These are phyloP conservation scores for Chlorophyllum brunneum DNA, from an alignment of 768 basidiomycete genomes.

Conservation along the genomic window DNA sequence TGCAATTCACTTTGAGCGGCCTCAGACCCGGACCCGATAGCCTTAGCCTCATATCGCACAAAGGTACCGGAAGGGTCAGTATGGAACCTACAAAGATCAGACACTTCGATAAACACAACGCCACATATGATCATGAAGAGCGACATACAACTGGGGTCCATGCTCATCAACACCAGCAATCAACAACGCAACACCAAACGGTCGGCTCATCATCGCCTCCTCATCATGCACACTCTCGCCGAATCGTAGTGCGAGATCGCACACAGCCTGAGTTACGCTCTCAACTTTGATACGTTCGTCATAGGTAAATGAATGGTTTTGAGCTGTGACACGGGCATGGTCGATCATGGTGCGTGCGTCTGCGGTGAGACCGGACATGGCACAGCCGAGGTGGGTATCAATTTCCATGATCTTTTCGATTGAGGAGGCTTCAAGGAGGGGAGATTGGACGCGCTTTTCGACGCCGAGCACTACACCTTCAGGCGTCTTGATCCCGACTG, in stretches of 20 bases:
- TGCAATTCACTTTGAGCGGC: slow-evolving; percentile 96
- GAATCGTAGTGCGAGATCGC: slow-evolving; percentile 93
- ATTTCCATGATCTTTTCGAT: slow-evolving; percentile 99
- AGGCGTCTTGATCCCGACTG: slow-evolving; percentile 89
- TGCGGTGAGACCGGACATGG: slow-evolving; percentile 96
- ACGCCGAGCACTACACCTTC: slow-evolving; percentile 92
- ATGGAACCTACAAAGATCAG: slow-evolving; percentile 63
- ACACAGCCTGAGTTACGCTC: slow-evolving; percentile 96
- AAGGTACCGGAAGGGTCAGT: slow-evolving; percentile 99
- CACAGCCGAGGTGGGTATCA: slow-evolving; percentile 92
- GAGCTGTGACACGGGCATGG: slow-evolving; percentile 94
- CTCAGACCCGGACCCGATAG: slow-evolving; percentile 97
- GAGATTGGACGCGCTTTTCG: slow-evolving; percentile 98
- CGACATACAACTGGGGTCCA: slow-evolving; percentile 87
- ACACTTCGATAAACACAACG: not conserved
- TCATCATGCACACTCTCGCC: slow-evolving; percentile 99
- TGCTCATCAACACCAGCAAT: slow-evolving; percentile 97
- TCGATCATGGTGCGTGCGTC: slow-evolving; percentile 99
- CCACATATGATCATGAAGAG: not conserved
- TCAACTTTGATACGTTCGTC: slow-evolving; percentile 97
- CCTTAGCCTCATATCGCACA: slow-evolving; percentile 95
- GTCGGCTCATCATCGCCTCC: slow-evolving; percentile 98
- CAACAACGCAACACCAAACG: slow-evolving; percentile 95
- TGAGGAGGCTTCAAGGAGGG: slow-evolving; percentile 89
- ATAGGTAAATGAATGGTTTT: slow-evolving; percentile 95